A percentile compares a stretch with the other conserved stretches of the same genome.
These are phyloP conservation scores for Strobilomyces confusus DNA, from an alignment of 768 basidiomycete species.

Conservation along the genomic window DNA sequence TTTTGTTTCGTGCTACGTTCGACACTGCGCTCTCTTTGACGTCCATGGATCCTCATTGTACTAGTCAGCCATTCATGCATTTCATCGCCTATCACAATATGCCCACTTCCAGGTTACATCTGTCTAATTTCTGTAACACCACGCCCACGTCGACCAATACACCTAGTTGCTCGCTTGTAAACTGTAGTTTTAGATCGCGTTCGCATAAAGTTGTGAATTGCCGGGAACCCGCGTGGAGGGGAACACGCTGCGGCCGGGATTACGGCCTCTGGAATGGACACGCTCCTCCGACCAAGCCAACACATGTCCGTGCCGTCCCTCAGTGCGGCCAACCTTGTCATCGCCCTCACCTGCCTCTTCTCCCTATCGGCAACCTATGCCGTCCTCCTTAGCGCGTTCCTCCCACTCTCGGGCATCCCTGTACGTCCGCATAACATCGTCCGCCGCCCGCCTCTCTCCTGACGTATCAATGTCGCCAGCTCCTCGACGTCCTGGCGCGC, in stretches of 20 bases:
- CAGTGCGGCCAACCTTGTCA: slow-evolving; percentile 44
- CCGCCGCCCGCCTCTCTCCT: slow-evolving; percentile 1
- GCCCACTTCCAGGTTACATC: slow-evolving; percentile 18
- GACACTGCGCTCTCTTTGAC: slow-evolving; percentile 16
- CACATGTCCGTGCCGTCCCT: slow-evolving; percentile 24
- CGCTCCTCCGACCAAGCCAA: slow-evolving; percentile 11
- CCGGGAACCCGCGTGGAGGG: slow-evolving; percentile 1
- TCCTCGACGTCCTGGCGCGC: slow-evolving; percentile 56
- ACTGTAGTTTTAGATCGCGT: slow-evolving; percentile 30
- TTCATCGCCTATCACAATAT: slow-evolving; percentile 20
- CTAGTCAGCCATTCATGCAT: slow-evolving; percentile 26
- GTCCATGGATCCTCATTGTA: slow-evolving; percentile 25
- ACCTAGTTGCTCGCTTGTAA: slow-evolving; percentile 13
- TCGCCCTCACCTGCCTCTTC: slow-evolving; percentile 47
- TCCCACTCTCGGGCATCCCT: slow-evolving; percentile 46
- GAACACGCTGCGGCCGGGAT: slow-evolving; percentile 26
- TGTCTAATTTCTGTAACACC: slow-evolving; percentile 32
- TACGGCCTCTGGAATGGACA: slow-evolving; percentile 21
- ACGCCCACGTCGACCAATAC: slow-evolving; percentile 17
- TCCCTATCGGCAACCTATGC: slow-evolving; percentile 59
- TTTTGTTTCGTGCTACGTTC: slow-evolving; percentile 8
- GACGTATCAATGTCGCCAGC: slow-evolving; percentile 38
- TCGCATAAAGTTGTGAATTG: slow-evolving; percentile 14
- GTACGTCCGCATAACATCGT: slow-evolving; percentile 37
- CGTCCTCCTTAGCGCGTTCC: slow-evolving; percentile 60